Base-by-base conservation (phyloP, 2,329 filamentous ascomycete genomes). In the Ophiocordyceps camponoti-rufipedis region DNA sequence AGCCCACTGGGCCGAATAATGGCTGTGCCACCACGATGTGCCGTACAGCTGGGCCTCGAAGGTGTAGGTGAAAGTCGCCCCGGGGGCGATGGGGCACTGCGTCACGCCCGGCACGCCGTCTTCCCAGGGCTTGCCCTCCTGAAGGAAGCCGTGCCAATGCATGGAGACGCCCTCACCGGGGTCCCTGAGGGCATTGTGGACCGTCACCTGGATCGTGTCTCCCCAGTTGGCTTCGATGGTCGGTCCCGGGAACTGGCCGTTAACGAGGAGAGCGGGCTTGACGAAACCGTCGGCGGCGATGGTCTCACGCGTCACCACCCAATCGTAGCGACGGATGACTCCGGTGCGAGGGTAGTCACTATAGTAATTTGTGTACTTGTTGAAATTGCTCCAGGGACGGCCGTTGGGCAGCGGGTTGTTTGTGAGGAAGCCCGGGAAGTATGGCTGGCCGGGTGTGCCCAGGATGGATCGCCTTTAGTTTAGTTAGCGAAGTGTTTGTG, bases 41-140 rank as follows among this genome's bases (percentile, higher is more conserved):
- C 74, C 74, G 50, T 75, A 76, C 11, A 73, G 56, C 5, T 69
- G 66, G 2, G 72, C 74, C 19, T 63, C 55, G 54, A 74, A 73
- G 16, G 62, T 50, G 52, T 76, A 77, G 2, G 68, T 75, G 51
- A 68, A 69, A 48, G 58, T 69, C 48, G 66, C 67, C 16, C 73
- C 74, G 0, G 80, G 79, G 5, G 77, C 64, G 48, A 84, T 75
- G 2, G 81, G 80, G 51, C 81, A 86, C 57, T 85, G 78, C 0
- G 64, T 59, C 4, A 75, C 61, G 8, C 66, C 65, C 0, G 70
- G 69, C 0, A 68, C 66, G 28, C 72, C 72, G 47, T 75, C 72
- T 48, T 75, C 66, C 62, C 72, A 68, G 1, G 69, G 67, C 0
- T 62, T 74, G 1, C 55, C 55, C 2, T 62, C 61, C 48, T 74